Conservation (phyloP, 345 rosid genomes). For the Melastoma malabathricum region DNA sequence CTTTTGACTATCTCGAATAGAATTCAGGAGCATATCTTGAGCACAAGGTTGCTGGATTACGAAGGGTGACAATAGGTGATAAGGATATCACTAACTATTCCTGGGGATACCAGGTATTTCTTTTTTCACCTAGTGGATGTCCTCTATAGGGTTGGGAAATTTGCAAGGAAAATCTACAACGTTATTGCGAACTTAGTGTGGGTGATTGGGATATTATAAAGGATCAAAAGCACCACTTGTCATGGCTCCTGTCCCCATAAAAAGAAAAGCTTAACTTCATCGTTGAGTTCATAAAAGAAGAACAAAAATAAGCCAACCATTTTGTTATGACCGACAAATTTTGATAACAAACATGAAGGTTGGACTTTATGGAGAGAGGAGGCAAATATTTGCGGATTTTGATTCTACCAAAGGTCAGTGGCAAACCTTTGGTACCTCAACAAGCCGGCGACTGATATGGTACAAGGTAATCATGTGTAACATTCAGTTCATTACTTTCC, state of each 20-base stretch:
- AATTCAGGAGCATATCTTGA: constrained; percentile 67
- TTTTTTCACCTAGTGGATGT: neutral
- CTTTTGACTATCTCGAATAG: constrained; percentile 12
- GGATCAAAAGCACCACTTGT: neutral
- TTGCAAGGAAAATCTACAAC: neutral
- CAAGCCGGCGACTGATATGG: constrained; percentile 46
- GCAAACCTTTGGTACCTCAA: constrained; percentile 27
- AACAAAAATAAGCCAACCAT: neutral
- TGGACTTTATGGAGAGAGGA: constrained; percentile 54
- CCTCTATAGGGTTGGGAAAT: neutral
- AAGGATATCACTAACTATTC: constrained; percentile 25
- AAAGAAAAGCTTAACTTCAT: too few relatives aligned
- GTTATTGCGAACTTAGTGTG: neutral
- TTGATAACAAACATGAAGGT: constrained; percentile 22
- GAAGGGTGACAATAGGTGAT: constrained; percentile 24
- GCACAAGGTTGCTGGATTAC: constrained; percentile 37
- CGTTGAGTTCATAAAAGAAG: too few relatives aligned
- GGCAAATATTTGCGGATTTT: constrained; percentile 25
- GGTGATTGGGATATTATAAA: too few relatives aligned
- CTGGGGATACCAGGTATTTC: constrained; percentile 66
- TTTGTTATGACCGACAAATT: neutral
- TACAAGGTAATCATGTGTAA: constrained; percentile 86
- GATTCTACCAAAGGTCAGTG: constrained; percentile 36
- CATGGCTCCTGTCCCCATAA: too few relatives aligned
- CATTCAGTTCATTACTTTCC: neutral